Percentiles rank a stretch among this genome's conserved stretches.
These are phyloP conservation scores for Tinospora cordifolia DNA, from an alignment of 164 flowering plant genomes.

Conservation along the genomic window DNA sequence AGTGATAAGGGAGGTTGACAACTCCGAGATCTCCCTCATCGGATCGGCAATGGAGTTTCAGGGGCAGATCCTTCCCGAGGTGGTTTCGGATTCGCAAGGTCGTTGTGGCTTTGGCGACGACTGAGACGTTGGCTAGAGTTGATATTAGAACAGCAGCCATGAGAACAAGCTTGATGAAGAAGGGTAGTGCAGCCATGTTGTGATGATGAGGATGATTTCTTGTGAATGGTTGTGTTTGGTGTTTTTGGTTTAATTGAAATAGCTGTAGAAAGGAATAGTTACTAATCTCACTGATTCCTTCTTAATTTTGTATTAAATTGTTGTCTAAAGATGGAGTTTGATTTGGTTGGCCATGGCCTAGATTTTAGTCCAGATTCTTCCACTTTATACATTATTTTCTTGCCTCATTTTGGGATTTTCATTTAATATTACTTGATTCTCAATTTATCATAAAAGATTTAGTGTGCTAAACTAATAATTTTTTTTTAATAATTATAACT, in stretches of 20 bases:
- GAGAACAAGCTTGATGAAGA: neutral
- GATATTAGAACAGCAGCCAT: neutral
- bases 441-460: no score
- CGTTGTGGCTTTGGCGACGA: neutral
- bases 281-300: neutral
- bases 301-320: neutral
- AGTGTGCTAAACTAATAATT: no score
- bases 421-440: no score
- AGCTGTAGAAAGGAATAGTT: no score
- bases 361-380: neutral
- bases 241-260: no score
- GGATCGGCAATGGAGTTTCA: neutral
- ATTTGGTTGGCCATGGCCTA: neutral
- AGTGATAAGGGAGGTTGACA: neutral
- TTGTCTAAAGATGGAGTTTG: neutral
- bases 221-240: neutral
- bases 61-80: neutral
- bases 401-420: no score
- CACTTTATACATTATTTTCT: no score
- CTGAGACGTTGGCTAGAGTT: neutral
- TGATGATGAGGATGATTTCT: neutral
- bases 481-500: no score
- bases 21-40: neutral
- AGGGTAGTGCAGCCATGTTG: neutral
- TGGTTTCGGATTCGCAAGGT: constrained; percentile 2